These are phyloP conservation scores for Beta vulgaris DNA, from an alignment of 148 eudicot genomes.

Conservation along the genomic window DNA sequence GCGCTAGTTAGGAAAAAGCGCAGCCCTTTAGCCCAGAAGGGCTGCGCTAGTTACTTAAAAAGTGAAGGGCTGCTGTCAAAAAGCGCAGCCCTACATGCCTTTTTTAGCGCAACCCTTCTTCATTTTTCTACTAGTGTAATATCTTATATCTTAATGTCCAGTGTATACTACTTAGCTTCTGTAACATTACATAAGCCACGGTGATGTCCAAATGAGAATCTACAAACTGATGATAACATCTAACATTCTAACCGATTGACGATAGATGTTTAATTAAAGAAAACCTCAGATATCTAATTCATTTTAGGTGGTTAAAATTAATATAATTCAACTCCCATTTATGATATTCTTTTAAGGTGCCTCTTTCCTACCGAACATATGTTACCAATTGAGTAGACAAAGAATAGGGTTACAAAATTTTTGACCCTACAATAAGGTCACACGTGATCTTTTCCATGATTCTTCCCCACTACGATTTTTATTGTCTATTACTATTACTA, in stretches of 20 bases:
- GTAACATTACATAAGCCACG: background rate
- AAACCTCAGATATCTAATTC: no score
- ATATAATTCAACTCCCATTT: background rate
- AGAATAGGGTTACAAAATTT: background rate
- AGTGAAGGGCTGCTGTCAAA: no score
- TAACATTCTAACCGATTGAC: slow-evolving; percentile 8
- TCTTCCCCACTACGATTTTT: slow-evolving; percentile 12
- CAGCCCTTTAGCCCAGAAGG: no score
- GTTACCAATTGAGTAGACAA: slow-evolving; percentile 28
- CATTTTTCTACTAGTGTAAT: no score
- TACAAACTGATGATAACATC: background rate
- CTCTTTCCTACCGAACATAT: slow-evolving; percentile 41
- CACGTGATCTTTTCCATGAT: slow-evolving; percentile 26
- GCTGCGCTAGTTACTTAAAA: no score
- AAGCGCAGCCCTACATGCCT: no score
- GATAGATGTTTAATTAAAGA: no score
- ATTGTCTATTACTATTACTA: background rate
- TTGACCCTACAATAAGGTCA: slow-evolving; percentile 21
- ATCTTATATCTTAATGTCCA: no score
- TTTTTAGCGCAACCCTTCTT: no score
- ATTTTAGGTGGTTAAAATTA: background rate
- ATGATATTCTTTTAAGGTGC: slow-evolving; percentile 6
- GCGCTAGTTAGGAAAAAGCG: no score
- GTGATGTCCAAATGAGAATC: slow-evolving; percentile 7
- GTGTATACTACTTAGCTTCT: no score